Evolutionary conservation across 1,284 basidiomycete genomes (phyloP).

Genomic region (Naganishia sp.): DNA sequence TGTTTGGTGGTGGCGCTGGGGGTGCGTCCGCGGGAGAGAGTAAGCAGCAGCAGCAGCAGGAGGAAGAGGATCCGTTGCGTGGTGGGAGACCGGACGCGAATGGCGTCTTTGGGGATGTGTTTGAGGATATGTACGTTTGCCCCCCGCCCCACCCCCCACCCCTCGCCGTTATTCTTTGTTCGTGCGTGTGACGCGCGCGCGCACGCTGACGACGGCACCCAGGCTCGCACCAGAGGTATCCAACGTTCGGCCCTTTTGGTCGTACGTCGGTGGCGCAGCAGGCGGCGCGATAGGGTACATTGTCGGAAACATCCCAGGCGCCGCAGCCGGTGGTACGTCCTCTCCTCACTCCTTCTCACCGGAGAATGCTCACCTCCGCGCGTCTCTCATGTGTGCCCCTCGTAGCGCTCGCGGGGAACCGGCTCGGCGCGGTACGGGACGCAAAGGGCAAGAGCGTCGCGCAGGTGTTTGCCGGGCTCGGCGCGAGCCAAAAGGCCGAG

Average conservation of each 20-base stretch:
- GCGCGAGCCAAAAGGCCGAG: conserved; percentile 80
- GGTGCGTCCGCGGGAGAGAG: conserved; percentile 15
- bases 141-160: too few relatives aligned
- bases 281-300: conserved; percentile 76
- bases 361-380: conserved; percentile 19
- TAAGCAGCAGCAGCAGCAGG: conserved; percentile 24
- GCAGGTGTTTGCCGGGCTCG: conserved; percentile 80
- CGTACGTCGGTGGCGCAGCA: conserved; percentile 63
- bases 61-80: conserved; percentile 15
- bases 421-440: conserved; percentile 81
- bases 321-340: conserved; percentile 47
- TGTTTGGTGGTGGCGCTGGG: conserved; percentile 59
- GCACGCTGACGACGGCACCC: not conserved
- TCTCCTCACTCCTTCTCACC: conserved; percentile 24
- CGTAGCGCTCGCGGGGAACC: conserved; percentile 75
- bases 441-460: conserved; percentile 88
- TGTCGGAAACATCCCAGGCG: conserved; percentile 80
- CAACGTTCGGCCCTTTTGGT: conserved; percentile 51
- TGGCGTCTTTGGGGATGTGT: conserved; percentile 80
- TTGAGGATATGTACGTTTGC: conserved; percentile 69
- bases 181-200: not conserved
- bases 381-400: not conserved
- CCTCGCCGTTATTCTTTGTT: not conserved
- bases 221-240: conserved; percentile 54
- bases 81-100: conserved; percentile 70